Percentiles rank a stretch among this genome's conserved stretches.
phyloP scores from a whole-genome alignment of 2,329 filamentous ascomycete species.

The Aspergillus novoparasiticus region DNA sequence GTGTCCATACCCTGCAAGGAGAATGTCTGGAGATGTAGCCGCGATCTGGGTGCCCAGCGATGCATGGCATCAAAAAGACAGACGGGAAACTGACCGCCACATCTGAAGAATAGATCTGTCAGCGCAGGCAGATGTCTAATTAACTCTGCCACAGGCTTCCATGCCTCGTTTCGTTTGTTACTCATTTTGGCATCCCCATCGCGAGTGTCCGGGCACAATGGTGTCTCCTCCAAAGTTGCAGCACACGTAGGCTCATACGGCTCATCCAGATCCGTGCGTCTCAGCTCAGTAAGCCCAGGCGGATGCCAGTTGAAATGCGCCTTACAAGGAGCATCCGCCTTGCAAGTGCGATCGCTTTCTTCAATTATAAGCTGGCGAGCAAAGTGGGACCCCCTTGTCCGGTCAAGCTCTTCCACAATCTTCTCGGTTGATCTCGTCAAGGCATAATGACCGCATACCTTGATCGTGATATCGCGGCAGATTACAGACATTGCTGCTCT shows the following conservation, averaged over 20 bases:
- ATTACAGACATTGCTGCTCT: not conserved
- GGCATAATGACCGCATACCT: not conserved
- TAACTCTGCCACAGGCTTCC: not conserved
- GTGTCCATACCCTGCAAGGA: not conserved
- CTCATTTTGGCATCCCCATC: not conserved
- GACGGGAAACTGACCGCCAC: not conserved
- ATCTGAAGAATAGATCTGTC: not conserved
- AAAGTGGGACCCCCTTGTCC: not conserved
- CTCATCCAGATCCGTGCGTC: not conserved
- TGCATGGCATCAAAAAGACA: not conserved
- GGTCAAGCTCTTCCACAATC: not conserved
- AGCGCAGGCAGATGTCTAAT: not conserved
- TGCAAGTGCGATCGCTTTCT: not conserved
- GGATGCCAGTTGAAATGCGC: not conserved
- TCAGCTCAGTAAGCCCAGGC: not conserved
- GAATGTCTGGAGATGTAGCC: not conserved
- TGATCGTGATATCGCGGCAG: not conserved
- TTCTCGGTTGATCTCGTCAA: not conserved
- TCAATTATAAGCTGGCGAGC: not conserved
- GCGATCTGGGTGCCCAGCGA: not conserved
- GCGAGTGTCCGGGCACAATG: not conserved
- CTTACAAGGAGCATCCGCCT: not conserved
- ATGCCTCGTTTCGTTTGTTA: not conserved
- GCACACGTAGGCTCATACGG: not conserved
- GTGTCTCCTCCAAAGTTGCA: not conserved